Base-by-base conservation (phyloP, 805 yeast genomes). In the Saccharomycopsis synnaedendra region DNA sequence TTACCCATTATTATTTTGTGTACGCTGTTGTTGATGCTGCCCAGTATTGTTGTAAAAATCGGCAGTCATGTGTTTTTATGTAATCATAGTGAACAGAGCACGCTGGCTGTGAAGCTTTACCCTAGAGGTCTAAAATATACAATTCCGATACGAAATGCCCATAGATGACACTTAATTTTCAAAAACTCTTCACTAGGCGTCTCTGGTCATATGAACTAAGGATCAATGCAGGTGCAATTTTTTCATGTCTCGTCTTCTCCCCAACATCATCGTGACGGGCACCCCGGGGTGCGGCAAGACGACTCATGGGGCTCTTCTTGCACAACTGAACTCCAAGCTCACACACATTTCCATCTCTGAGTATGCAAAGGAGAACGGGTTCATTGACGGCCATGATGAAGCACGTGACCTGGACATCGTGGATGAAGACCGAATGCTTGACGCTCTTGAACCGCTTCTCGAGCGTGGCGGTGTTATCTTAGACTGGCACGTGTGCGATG, bases 401-500 rank as follows among this genome's bases (percentile, higher is more conserved):
- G 83, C 70, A 52, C 75, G 96, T 60, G 87, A 90, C 57, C 78
- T 94, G 2, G 76, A 82, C 44, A 85, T 90, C 39, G 96, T 90
- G 4, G 96, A 93, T 64, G 98, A 90, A 58, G 97, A 93, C 59
- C 81, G 78, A 60, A 68, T 90, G 9, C 64, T 88, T 49, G 97
- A 93, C 61, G 76, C 76, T 29, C 64, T 93, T 44, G 96, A 89
- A 62, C 80, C 82, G 5, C 74, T 82, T 38, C 68, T 89, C 43
- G 82, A 82, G 46, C 69, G 77, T 54, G 99, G 99, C n/a, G 95
- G 94, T 1, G 71, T 74, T n/a, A 69, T 93, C 5, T 72, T 93
- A 8, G 99, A 93, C 64, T 93, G 98, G 98, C 99, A 93, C 62
- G 93, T 90, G 41, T 87, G 95, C 65, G 98, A 93, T 59, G 76